Evolutionary conservation across 441 rosid species (phyloP).

Genomic region (Sinapis alba): DNA sequence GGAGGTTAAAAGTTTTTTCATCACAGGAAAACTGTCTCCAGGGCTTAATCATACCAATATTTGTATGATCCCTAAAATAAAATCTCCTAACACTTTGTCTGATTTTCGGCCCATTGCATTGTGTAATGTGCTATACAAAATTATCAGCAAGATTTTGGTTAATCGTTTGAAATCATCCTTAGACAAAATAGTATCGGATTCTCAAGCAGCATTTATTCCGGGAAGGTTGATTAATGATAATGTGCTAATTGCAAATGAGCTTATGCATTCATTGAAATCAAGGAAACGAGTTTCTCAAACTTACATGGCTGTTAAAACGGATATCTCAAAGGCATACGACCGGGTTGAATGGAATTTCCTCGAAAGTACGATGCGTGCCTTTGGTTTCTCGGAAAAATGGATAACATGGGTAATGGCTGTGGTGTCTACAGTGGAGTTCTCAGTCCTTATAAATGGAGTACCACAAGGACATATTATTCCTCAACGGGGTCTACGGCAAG

Average conservation of each 20-base stretch:
- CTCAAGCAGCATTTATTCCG: neutral
- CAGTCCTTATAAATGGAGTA: neutral
- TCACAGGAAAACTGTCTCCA: neutral
- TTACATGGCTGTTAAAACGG: neutral
- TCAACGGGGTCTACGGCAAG: neutral
- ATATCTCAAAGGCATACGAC: neutral
- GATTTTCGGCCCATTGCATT: neutral
- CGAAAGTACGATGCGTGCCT: neutral
- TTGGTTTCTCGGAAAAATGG: neutral
- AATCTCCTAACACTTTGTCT: neutral
- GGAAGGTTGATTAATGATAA: neutral
- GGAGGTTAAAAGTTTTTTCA: neutral
- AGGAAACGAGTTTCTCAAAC: neutral
- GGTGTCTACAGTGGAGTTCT: neutral
- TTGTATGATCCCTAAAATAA: neutral
- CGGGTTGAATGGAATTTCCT: neutral
- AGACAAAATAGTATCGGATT: neutral
- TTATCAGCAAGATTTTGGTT: neutral
- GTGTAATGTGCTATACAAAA: neutral
- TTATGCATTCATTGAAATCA: neutral
- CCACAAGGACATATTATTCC: neutral
- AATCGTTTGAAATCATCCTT: neutral
- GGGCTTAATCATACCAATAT: neutral
- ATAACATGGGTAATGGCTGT: neutral
- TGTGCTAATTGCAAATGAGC: neutral